Percentiles rank a stretch among this genome's conserved stretches.
Conservation (phyloP, 2,329 filamentous ascomycete species). For the Didymella lethalis region DNA sequence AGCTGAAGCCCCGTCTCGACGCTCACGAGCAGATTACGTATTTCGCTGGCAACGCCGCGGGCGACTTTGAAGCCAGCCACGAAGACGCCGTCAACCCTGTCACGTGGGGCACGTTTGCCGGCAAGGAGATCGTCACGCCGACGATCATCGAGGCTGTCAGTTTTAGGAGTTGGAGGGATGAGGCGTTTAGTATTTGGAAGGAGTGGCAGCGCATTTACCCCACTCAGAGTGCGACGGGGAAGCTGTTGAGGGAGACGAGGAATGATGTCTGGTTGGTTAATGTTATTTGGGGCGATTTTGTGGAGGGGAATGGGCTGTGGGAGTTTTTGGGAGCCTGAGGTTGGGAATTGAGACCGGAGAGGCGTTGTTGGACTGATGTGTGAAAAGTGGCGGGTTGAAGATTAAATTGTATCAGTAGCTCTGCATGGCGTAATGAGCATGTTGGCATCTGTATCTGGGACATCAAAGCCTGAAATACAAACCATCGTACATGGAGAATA, state of each 20-base stretch:
- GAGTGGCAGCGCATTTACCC: conserved; percentile 93
- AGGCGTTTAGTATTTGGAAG: conserved; percentile 93
- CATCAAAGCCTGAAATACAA: too few species aligned
- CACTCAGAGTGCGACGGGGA: conserved; percentile 73
- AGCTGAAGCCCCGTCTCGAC: conserved; percentile 71
- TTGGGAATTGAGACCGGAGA: neutral
- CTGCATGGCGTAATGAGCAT: too few species aligned
- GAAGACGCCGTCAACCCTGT: conserved; percentile 84
- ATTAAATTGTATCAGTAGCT: too few species aligned
- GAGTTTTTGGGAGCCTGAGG: conserved; percentile 59
- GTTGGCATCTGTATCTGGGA: too few species aligned
- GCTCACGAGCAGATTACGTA: conserved; percentile 77
- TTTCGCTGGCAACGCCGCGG: conserved; percentile 81
- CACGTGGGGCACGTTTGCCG: conserved; percentile 94
- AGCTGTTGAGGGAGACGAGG: conserved; percentile 71
- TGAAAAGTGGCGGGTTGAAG: too few species aligned
- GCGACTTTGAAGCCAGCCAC: conserved; percentile 76
- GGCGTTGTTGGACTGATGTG: too few species aligned
- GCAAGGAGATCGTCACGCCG: conserved; percentile 94
- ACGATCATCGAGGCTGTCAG: conserved; percentile 97
- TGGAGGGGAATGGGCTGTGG: conserved; percentile 77
- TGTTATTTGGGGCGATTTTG: conserved; percentile 81
- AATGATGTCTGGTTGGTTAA: conserved; percentile 88
- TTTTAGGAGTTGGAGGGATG: conserved; percentile 92
- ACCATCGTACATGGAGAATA: too few species aligned